Evolutionary conservation across 78 protist genomes (phyloP).

Genomic region (Dictyostelium capitatum): DNA sequence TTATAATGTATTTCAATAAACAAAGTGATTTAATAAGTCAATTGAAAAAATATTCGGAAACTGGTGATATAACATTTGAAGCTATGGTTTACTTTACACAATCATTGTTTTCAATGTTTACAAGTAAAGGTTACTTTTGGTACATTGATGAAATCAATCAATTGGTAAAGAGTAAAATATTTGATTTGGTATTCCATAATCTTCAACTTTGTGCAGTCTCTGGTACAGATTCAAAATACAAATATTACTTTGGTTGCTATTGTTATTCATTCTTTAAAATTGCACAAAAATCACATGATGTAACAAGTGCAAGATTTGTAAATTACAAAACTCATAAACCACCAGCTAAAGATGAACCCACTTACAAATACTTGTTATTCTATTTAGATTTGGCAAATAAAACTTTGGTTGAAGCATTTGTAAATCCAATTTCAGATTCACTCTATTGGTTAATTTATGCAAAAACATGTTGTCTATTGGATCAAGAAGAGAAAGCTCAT

Average conservation of each 20-base stretch:
- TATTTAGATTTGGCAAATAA: slow-evolving; percentile 17
- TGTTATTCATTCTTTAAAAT: slow-evolving; percentile 46
- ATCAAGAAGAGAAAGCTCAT: slow-evolving; percentile 68
- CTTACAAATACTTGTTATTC: background rate
- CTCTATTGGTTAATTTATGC: slow-evolving; percentile 49
- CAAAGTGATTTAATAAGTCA: background rate
- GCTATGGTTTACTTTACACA: background rate
- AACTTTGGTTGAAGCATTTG: background rate
- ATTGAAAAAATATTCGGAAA: background rate
- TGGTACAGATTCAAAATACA: background rate
- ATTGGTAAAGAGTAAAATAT: background rate
- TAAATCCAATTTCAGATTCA: slow-evolving; percentile 27
- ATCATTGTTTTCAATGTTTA: slow-evolving; percentile 31
- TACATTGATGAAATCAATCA: background rate
- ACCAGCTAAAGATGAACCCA: background rate
- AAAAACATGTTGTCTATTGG: slow-evolving; percentile 66
- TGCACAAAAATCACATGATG: background rate
- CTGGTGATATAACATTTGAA: background rate
- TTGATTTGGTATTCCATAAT: background rate
- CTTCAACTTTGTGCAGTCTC: background rate
- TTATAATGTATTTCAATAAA: slow-evolving; percentile 32
- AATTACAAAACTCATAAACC: background rate
- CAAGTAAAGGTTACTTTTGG: slow-evolving; percentile 43
- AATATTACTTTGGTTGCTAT: slow-evolving; percentile 40
- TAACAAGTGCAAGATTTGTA: slow-evolving; percentile 6